Percentiles rank a stretch among this genome's conserved stretches.
phyloP scores from a whole-genome alignment of 495 filamentous ascomycete species.

The Podospora conica region DNA sequence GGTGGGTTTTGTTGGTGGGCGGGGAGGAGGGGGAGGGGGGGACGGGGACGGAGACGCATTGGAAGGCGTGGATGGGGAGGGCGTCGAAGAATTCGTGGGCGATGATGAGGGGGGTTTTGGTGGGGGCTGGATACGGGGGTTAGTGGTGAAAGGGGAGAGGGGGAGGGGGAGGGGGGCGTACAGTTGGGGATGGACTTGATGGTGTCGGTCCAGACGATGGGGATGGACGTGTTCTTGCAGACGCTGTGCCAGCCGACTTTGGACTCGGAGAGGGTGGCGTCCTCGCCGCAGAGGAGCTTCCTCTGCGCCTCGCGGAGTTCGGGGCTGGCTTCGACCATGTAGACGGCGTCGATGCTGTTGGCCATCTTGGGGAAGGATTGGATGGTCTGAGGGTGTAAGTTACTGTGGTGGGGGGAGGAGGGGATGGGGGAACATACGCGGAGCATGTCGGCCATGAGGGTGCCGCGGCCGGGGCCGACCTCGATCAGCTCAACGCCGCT shows the following conservation, averaged over 20 bases:
- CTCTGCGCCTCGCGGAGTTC: constrained; percentile 70
- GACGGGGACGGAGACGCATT: constrained; percentile 53
- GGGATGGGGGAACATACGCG: constrained; percentile 49
- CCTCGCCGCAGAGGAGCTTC: constrained; percentile 72
- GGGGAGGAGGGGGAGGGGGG: constrained; percentile 37
- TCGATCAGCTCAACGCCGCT: constrained; percentile 81
- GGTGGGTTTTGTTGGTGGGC: constrained; percentile 43
- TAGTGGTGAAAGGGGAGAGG: background rate
- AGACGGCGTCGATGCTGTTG: constrained; percentile 72
- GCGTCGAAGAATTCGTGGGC: constrained; percentile 99
- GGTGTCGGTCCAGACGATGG: constrained; percentile 86
- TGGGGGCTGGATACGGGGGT: constrained; percentile 32
- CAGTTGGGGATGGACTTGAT: constrained; percentile 68
- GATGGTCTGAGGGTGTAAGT: constrained; percentile 59
- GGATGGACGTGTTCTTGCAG: constrained; percentile 65
- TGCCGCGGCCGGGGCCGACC: constrained; percentile 89
- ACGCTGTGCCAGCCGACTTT: constrained; percentile 69
- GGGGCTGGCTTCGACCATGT: constrained; percentile 83
- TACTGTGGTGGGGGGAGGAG: background rate
- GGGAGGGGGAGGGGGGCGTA: constrained; percentile 13
- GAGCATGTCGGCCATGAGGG: constrained; percentile 94
- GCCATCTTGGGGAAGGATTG: constrained; percentile 72
- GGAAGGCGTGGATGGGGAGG: constrained; percentile 94
- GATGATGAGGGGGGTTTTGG: constrained; percentile 81
- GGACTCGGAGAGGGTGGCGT: constrained; percentile 58